These are phyloP conservation scores for Starmerella gropengiesseri DNA, from an alignment of 805 yeast genomes.

Conservation along the genomic window DNA sequence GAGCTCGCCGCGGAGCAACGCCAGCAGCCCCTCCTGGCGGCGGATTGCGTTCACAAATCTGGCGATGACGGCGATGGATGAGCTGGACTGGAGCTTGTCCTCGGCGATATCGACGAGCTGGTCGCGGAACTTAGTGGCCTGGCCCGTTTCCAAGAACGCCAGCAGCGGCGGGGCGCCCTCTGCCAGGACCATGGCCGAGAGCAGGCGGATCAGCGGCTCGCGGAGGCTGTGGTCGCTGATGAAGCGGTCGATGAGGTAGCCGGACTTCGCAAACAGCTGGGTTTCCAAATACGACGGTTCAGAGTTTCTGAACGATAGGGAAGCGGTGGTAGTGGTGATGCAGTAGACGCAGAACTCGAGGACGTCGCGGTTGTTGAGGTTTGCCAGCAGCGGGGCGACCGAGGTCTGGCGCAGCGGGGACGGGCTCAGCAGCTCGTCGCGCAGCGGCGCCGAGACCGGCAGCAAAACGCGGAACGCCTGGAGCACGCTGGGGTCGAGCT, in stretches of 20 bases:
- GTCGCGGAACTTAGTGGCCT: conserved; percentile 49
- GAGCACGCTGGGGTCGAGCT: conserved; percentile 7
- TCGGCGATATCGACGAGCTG: conserved; percentile 52
- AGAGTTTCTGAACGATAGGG: conserved; percentile 13
- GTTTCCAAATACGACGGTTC: conserved; percentile 50
- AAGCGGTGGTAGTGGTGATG: conserved; percentile 31
- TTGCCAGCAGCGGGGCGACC: conserved; percentile 38
- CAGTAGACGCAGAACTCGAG: conserved; percentile 49
- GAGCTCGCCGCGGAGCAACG: conserved; percentile 23
- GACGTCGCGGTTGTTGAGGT: conserved; percentile 39
- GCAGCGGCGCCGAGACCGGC: conserved; percentile 29
- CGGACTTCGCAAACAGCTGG: conserved; percentile 44
- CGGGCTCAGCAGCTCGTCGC: conserved; percentile 24
- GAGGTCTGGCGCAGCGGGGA: conserved; percentile 24
- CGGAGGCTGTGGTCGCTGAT: conserved; percentile 41
- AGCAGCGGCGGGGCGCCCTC: conserved; percentile 59
- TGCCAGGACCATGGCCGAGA: conserved; percentile 28
- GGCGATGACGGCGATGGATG: conserved; percentile 11
- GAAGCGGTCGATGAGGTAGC: conserved; percentile 49
- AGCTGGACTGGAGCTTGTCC: conserved; percentile 31
- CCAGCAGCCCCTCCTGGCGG: conserved; percentile 33
- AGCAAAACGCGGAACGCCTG: conserved; percentile 29
- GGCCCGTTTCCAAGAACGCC: conserved; percentile 63
- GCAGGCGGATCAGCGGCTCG: conserved; percentile 38
- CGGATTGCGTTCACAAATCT: conserved; percentile 13